Base-by-base conservation (phyloP, 441 rosid species). In the Mallotus japonicus region DNA sequence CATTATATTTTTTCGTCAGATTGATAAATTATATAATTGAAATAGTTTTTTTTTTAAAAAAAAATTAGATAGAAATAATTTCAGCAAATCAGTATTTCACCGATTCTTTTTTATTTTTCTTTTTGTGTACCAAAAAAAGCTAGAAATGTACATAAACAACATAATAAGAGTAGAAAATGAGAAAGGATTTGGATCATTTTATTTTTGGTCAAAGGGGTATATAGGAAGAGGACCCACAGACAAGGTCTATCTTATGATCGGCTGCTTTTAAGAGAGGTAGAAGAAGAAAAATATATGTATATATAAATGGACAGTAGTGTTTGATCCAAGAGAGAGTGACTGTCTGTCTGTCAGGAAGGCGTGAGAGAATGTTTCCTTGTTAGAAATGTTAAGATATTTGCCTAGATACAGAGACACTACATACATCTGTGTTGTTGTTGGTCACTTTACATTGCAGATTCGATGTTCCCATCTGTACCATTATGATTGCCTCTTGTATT, bases 151-250 rank as follows among this genome's bases (percentile, higher is more conserved):
- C 6, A 37, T 37, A 37, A 6, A 37, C 0, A 37, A 37, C 40
- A 37, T 37, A 37, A 37, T 37, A 37, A 6, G 40, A 3, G 6
- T 4, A 6, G 40, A 59, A 46, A 8, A 12, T 40, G 28, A 0
- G 40, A 57, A 28, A 11, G 34, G 70, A 65, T 20, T 61, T 17
- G 0, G 5, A 54, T 17, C 81, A 71, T 79, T 79, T 77, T 80
- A 81, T 71, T 75, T 77, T 13, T 71, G 77, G 93, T 89, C 90
- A 84, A 88, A 79, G 81, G 76, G 61, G 47, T 16, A 2, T 37
- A 37, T 5, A 37, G 6, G 40, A 0, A 12, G 49, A 44, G 84
- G 84, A 67, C 85, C 85, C 74, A 76, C 82, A 60, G 84, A 80
- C 80, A 82, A 74, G 54, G 75, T 66, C 80, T 62, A 44, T 76